phyloP scores from a whole-genome alignment of 768 basidiomycete species.

The Cubamyces sp. region DNA sequence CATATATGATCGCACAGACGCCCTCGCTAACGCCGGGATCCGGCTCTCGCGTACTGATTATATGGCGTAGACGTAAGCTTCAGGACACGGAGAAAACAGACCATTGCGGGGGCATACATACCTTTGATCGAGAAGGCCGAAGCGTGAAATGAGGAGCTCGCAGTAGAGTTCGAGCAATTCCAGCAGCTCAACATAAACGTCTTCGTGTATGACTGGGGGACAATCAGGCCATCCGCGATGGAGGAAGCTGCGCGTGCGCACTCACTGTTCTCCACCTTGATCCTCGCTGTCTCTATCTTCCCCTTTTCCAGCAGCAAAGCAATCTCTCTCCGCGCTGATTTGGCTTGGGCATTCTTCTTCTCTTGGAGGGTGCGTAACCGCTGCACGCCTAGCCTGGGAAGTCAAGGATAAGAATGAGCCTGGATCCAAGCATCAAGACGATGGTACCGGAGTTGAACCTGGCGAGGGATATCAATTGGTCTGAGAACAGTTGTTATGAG shows the following conservation, averaged over 20 bases:
- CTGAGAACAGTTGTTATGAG: neutral
- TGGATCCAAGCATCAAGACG: slow-evolving; percentile 37
- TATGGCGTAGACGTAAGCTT: neutral
- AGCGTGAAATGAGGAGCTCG: slow-evolving; percentile 91
- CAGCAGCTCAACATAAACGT: slow-evolving; percentile 83
- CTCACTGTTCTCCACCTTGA: slow-evolving; percentile 85
- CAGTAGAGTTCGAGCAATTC: slow-evolving; percentile 94
- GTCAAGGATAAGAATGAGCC: slow-evolving; percentile 21
- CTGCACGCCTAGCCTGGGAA: slow-evolving; percentile 76
- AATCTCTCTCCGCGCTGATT: slow-evolving; percentile 75
- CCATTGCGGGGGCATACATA: slow-evolving; percentile 41
- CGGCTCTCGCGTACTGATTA: slow-evolving; percentile 71
- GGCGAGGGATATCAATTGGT: neutral
- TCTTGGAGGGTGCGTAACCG: slow-evolving; percentile 84
- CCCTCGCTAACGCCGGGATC: slow-evolving; percentile 89
- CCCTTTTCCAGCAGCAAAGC: slow-evolving; percentile 77
- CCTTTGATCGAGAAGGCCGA: slow-evolving; percentile 90
- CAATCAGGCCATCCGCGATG: slow-evolving; percentile 1
- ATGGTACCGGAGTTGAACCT: slow-evolving; percentile 55
- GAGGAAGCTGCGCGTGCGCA: slow-evolving; percentile 27
- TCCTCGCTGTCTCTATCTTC: slow-evolving; percentile 81
- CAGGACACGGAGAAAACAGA: neutral
- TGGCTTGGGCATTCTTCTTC: slow-evolving; percentile 89
- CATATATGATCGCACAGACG: slow-evolving; percentile 85
- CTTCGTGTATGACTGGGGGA: slow-evolving; percentile 77